Evolutionary conservation across 345 rosid genomes (phyloP).

Genomic region (Lumnitzera racemosa): DNA sequence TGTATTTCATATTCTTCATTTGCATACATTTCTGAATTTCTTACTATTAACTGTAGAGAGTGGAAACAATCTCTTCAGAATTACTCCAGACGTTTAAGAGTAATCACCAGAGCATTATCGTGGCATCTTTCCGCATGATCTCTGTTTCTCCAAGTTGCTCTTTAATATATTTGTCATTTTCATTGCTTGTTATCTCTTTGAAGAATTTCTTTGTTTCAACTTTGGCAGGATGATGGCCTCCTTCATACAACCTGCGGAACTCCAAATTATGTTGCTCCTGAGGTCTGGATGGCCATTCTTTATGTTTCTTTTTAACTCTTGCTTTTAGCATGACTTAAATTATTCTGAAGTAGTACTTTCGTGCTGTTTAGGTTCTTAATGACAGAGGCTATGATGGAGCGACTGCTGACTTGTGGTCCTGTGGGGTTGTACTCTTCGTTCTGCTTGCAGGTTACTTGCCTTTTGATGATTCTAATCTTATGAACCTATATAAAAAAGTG

Average conservation of each 20-base stretch:
- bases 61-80: no score
- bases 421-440: constrained; percentile 95
- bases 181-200: background rate
- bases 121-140: no score
- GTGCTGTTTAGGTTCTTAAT: constrained; percentile 66
- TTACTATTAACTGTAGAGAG: no score
- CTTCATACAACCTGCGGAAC: constrained; percentile 97
- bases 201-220: constrained; percentile 13
- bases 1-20: no score
- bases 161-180: background rate
- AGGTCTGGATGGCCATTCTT: constrained; percentile 36
- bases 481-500: constrained; percentile 93
- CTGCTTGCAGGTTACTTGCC: constrained; percentile 99
- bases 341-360: constrained; percentile 1
- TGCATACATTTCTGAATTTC: no score
- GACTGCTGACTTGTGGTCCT: constrained; percentile 96
- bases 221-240: constrained; percentile 85
- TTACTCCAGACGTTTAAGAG: no score
- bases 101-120: no score
- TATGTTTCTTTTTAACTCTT: background rate
- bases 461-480: constrained; percentile 93
- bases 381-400: constrained; percentile 97
- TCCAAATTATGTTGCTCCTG: constrained; percentile 97
- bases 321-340: background rate
- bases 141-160: no score